Percentiles rank a stretch among this genome's conserved stretches.
Evolutionary conservation across 768 basidiomycete genomes (phyloP).

Genomic region (Phlebiopsis gigantea): DNA sequence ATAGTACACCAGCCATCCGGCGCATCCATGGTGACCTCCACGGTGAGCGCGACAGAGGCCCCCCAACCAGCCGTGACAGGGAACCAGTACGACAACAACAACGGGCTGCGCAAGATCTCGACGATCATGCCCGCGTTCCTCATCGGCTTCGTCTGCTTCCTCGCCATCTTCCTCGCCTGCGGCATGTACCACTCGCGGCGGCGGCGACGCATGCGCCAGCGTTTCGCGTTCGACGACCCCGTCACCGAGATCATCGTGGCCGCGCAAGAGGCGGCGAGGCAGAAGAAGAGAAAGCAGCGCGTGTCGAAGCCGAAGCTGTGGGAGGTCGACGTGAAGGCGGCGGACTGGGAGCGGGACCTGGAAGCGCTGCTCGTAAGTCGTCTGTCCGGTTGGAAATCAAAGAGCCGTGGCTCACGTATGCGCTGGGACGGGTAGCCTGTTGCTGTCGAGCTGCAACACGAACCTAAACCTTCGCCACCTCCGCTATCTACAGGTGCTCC

Average conservation of each 20-base stretch:
- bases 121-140: slow-evolving; percentile 11
- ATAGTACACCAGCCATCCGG: not conserved
- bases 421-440: slow-evolving; percentile 7
- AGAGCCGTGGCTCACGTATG: not conserved
- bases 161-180: slow-evolving; percentile 8
- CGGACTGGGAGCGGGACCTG: slow-evolving; percentile 1
- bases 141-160: slow-evolving; percentile 13
- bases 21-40: not conserved
- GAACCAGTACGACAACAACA: not conserved
- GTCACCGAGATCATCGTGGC: not conserved
- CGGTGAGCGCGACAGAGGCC: not conserved
- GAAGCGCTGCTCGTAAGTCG: slow-evolving; percentile 8
- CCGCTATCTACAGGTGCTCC: not conserved
- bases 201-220: slow-evolving; percentile 1
- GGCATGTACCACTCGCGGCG: slow-evolving; percentile 4
- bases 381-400: not conserved
- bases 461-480: not conserved
- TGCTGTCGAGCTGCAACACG: slow-evolving; percentile 9
- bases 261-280: not conserved
- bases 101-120: slow-evolving; percentile 3
- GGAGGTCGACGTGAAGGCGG: slow-evolving; percentile 7
- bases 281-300: slow-evolving; percentile 7
- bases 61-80: not conserved
- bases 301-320: slow-evolving; percentile 6
- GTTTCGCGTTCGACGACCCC: not conserved